Evolutionary conservation across 768 basidiomycete genomes (phyloP), one percentile per base, ranked within the genome.

Genomic region (Lyophyllum shimeji): DNA sequence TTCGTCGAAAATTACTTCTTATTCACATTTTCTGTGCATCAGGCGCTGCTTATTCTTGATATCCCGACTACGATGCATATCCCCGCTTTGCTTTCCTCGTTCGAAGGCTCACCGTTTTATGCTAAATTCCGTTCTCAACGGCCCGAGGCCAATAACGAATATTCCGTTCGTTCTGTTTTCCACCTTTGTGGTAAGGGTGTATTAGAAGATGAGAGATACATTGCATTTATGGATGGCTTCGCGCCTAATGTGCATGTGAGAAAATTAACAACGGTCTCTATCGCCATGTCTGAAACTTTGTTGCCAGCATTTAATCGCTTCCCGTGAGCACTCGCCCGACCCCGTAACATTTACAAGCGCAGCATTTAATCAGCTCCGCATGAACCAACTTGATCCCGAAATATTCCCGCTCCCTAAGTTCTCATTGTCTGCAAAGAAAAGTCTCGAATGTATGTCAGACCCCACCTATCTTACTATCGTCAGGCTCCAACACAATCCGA

Each of bases 131-230:
- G 77, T 24, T 79, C 82, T 47, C 69, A 75, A 46, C 63, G 67
- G 20, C 71, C 73, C 25, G 67, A 75, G 48, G 68, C 76, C 40
- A 64, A 66, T 2, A 69, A 76, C 55, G 74, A 81, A 21, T 74
- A 79, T 55, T 71, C 67, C 13, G 74, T 88, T 20, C 77, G 79
- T 33, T 76, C 76, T 17, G 73, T 87, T 45, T 88, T 88, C 61
- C 93, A 96, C 65, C 71, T 91, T 3, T 82, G 87, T 58, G 90
- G 91, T 0, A 72, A 81, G 0, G 81, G 75, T 12, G 90, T 97
- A 8, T 67, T 92, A 31, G 83, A 86, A 64, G 83, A 95, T 62
- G 66, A 76, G 34, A 71, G 80, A 49, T 96, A 95, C 68, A 77
- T 80, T 57, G 65, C 72, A 1, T 93, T 96, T 74, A 87, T 95